Conservation (phyloP, 208 protist genomes). For the Leishmania turanica region DNA sequence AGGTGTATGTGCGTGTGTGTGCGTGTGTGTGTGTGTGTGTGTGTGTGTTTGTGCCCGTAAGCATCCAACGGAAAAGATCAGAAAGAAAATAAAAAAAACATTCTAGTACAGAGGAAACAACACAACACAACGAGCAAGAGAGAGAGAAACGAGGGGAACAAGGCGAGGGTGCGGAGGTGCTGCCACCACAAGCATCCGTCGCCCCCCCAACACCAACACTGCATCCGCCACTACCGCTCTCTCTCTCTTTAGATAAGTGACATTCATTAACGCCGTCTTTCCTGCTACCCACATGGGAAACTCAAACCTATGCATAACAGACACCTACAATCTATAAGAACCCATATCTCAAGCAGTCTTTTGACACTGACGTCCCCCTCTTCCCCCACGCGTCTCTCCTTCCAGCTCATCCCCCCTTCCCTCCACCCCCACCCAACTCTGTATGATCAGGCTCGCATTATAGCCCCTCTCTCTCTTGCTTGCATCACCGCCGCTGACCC, state of each 20-base stretch:
- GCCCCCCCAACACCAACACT: background rate
- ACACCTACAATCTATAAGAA: background rate
- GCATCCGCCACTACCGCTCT: background rate
- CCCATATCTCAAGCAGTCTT: background rate
- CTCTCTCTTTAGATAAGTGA: background rate
- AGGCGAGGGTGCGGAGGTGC: background rate
- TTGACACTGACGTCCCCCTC: background rate
- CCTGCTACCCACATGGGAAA: background rate
- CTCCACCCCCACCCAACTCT: background rate
- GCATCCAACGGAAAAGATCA: conserved; percentile 10
- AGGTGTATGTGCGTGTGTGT: background rate
- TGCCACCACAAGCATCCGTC: background rate
- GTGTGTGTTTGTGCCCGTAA: background rate
- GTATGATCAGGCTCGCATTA: background rate
- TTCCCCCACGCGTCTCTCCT: background rate
- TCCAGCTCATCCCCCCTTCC: background rate
- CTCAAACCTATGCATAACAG: background rate
- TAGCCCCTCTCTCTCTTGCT: background rate
- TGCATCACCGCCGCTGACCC: background rate
- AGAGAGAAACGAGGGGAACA: background rate
- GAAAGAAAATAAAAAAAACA: background rate
- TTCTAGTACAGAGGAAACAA: conserved; percentile 8
- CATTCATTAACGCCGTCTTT: background rate
- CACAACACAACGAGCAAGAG: background rate
- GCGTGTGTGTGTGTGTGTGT: background rate